A percentile compares a stretch with the other conserved stretches of the same genome.
phyloP scores from a whole-genome alignment of 2,329 filamentous ascomycete species.

The Phialophora macrospora region DNA sequence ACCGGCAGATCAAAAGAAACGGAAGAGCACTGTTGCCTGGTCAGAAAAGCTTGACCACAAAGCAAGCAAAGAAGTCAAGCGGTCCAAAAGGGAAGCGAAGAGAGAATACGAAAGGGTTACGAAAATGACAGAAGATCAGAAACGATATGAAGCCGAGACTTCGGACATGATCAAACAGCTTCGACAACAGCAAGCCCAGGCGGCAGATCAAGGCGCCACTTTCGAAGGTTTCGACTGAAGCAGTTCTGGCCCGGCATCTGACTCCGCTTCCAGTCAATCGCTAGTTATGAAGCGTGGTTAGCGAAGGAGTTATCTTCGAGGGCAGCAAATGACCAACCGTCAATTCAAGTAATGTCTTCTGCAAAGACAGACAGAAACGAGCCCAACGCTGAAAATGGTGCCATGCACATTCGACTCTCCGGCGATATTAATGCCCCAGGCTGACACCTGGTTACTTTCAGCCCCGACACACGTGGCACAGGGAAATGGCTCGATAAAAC shows the following conservation, averaged over 20 bases:
- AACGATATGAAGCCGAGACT: conserved; percentile 65
- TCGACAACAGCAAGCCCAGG: conserved; percentile 61
- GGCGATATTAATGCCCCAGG: conserved; percentile 16
- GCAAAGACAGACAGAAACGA: not conserved
- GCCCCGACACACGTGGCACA: conserved; percentile 4
- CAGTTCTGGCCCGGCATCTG: not conserved
- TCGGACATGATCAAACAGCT: conserved; percentile 68
- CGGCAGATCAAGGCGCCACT: conserved; percentile 45
- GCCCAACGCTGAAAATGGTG: not conserved
- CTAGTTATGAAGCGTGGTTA: not conserved
- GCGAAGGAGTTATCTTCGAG: not conserved
- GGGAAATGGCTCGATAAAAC: not conserved
- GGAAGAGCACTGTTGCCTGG: conserved; percentile 70
- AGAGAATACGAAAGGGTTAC: conserved; percentile 67
- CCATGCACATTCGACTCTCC: not conserved
- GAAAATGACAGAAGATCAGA: conserved; percentile 73
- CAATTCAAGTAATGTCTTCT: not conserved
- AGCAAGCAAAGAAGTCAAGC: conserved; percentile 64
- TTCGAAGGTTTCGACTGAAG: conserved; percentile 44
- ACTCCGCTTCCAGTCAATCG: not conserved
- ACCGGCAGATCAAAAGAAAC: conserved; percentile 47
- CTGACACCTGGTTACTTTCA: conserved; percentile 5
- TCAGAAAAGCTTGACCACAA: conserved; percentile 72
- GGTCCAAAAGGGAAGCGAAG: conserved; percentile 68
- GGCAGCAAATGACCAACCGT: not conserved